These are phyloP conservation scores for Rhodotorula paludigena DNA, from an alignment of 768 basidiomycete species.

Conservation along the genomic window DNA sequence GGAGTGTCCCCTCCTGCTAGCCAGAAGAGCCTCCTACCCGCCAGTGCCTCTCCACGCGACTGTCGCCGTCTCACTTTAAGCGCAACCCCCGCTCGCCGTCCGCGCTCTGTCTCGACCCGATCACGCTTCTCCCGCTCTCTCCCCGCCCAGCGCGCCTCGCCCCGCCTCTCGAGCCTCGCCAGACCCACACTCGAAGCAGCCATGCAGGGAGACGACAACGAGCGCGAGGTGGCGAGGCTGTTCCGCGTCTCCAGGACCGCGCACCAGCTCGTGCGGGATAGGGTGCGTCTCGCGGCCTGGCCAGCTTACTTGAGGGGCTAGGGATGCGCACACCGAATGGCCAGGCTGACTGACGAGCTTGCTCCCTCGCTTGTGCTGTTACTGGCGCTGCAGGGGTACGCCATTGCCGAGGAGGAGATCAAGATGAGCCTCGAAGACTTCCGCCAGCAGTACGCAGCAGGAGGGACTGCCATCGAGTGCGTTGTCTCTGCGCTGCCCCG, in stretches of 20 bases:
- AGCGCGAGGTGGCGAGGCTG: constrained; percentile 58
- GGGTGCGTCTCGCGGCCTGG: constrained; percentile 55
- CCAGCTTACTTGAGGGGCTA: neutral
- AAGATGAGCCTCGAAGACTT: constrained; percentile 79
- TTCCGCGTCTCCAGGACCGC: constrained; percentile 96
- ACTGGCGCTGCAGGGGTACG: constrained; percentile 66
- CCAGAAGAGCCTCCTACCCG: too few relatives aligned
- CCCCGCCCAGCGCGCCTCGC: too few relatives aligned
- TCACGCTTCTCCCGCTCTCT: too few relatives aligned
- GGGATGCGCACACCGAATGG: too few relatives aligned
- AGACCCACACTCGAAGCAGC: too few relatives aligned
- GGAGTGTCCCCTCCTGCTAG: too few relatives aligned
- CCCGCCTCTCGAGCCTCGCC: too few relatives aligned
- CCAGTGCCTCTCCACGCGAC: too few relatives aligned
- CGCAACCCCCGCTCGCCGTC: too few relatives aligned
- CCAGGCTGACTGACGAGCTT: neutral
- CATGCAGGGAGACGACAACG: constrained; percentile 38
- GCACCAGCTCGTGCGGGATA: constrained; percentile 90
- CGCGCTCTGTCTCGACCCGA: too few relatives aligned
- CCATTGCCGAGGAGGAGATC: constrained; percentile 90
- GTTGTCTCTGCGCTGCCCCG: constrained; percentile 49
- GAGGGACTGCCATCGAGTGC: constrained; percentile 73
- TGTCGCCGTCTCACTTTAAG: too few relatives aligned
- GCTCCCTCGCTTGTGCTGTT: neutral
- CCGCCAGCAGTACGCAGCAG: constrained; percentile 62